phyloP scores from a whole-genome alignment of 495 filamentous ascomycete species.

The Rhizodiscina lignyota region DNA sequence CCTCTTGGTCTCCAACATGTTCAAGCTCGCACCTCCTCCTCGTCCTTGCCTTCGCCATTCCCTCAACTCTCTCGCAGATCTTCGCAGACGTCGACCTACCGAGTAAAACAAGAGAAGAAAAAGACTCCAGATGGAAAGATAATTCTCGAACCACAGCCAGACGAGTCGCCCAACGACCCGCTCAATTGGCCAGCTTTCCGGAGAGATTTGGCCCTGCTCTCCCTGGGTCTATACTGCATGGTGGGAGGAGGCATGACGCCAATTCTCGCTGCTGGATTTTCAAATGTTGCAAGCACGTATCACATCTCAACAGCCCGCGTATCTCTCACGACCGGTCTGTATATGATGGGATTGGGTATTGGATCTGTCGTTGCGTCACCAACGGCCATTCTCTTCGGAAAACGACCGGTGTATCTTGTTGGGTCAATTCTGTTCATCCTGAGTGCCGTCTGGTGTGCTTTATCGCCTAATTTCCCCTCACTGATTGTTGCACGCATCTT shows the following conservation, averaged over 20 bases:
- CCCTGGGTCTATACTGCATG: constrained; percentile 80
- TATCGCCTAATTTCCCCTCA: constrained; percentile 63
- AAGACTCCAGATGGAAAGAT: constrained; percentile 68
- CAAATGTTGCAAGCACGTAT: constrained; percentile 57
- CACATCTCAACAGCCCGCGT: constrained; percentile 55
- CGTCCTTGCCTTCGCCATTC: constrained; percentile 49
- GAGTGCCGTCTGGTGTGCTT: constrained; percentile 74
- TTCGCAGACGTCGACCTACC: constrained; percentile 9
- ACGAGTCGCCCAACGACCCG: constrained; percentile 80
- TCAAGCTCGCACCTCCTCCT: constrained; percentile 58
- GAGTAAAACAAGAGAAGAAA: constrained; percentile 37
- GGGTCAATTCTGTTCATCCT: constrained; percentile 59
- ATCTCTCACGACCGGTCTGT: constrained; percentile 80
- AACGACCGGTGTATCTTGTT: constrained; percentile 78
- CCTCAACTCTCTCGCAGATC: constrained; percentile 19
- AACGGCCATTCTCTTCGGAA: constrained; percentile 82
- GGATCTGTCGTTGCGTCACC: constrained; percentile 74
- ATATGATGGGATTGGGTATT: constrained; percentile 86
- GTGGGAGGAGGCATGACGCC: constrained; percentile 89
- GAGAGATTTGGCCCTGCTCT: constrained; percentile 65
- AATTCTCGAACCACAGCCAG: constrained; percentile 82
- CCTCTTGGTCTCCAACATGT: constrained; percentile 65
- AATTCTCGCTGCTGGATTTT: constrained; percentile 80
- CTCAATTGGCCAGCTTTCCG: constrained; percentile 84
- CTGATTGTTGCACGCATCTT: constrained; percentile 71